Percentiles rank a stretch among this genome's conserved stretches.
phyloP scores from a whole-genome alignment of 768 basidiomycete genomes.

The Xanthoconium stramineum region DNA sequence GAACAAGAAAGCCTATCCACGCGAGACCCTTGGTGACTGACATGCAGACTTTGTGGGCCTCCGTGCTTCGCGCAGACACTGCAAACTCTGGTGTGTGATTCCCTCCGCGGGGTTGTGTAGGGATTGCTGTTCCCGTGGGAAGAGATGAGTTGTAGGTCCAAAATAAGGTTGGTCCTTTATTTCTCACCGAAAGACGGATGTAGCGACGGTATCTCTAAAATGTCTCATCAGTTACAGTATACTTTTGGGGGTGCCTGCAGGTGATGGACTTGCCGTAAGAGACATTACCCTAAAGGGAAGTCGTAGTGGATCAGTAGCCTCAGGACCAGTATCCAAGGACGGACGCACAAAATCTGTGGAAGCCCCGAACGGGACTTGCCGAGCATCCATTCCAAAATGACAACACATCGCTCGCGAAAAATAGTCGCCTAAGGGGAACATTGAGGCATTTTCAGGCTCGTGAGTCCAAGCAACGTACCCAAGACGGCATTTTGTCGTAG shows the following conservation, averaged over 20 bases:
- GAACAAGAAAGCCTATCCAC: constrained; percentile 54
- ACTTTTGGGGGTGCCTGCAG: constrained; percentile 1
- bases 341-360: constrained; percentile 76
- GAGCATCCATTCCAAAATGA: constrained; percentile 42
- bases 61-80: constrained; percentile 51
- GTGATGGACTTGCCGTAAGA: constrained; percentile 51
- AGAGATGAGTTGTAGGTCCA: constrained; percentile 20
- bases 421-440: constrained; percentile 43
- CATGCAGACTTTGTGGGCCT: constrained; percentile 63
- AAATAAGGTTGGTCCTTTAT: background rate
- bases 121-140: constrained; percentile 50
- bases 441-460: background rate
- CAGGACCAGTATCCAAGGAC: background rate
- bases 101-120: constrained; percentile 65
- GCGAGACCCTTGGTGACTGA: constrained; percentile 59
- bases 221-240: constrained; percentile 12
- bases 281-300: constrained; percentile 61
- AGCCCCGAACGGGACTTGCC: constrained; percentile 43
- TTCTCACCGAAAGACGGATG: constrained; percentile 61
- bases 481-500: constrained; percentile 57
- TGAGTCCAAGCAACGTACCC: constrained; percentile 34
- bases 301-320: constrained; percentile 11
- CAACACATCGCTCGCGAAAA: constrained; percentile 46
- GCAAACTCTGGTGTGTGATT: constrained; percentile 75
- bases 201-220: constrained; percentile 54